These are phyloP conservation scores for Populus hybrid DNA, from an alignment of 441 rosid genomes.

Conservation along the genomic window DNA sequence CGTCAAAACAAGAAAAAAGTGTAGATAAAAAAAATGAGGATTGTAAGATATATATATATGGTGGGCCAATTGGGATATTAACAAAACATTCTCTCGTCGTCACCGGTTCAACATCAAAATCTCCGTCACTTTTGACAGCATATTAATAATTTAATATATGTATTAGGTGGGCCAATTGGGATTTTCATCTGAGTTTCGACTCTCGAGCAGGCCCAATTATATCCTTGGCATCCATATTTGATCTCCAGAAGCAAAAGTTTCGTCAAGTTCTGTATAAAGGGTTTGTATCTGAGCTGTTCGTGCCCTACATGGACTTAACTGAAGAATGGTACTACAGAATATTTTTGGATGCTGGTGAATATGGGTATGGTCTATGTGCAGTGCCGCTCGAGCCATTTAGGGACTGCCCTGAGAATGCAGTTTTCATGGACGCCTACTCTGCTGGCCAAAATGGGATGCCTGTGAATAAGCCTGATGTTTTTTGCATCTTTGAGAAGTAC, in stretches of 20 bases:
- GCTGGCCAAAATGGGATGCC: slow-evolving; percentile 46
- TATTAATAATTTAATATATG: too few species aligned
- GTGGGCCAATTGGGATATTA: too few species aligned
- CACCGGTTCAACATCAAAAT: neutral
- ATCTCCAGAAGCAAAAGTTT: slow-evolving; percentile 27
- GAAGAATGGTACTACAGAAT: slow-evolving; percentile 55
- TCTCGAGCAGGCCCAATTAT: slow-evolving; percentile 46
- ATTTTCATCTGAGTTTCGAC: slow-evolving; percentile 51
- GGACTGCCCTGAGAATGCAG: slow-evolving; percentile 63
- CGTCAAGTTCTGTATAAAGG: slow-evolving; percentile 51
- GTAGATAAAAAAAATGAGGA: too few species aligned
- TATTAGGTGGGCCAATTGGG: slow-evolving; percentile 58
- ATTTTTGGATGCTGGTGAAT: slow-evolving; percentile 52
- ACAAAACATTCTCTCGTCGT: too few species aligned
- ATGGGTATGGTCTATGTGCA: slow-evolving; percentile 43
- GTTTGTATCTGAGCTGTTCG: slow-evolving; percentile 49
- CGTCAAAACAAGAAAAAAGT: too few species aligned
- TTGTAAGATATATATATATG: too few species aligned
- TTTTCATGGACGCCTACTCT: slow-evolving; percentile 40
- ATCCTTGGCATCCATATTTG: slow-evolving; percentile 54
- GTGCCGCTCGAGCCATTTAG: slow-evolving; percentile 21
- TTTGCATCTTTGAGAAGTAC: slow-evolving; percentile 52
- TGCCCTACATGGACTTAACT: slow-evolving; percentile 60
- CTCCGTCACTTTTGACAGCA: too few species aligned
- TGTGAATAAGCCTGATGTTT: slow-evolving; percentile 25